Conservation (phyloP, 2,329 filamentous ascomycete genomes). For the Oidium heveae region DNA sequence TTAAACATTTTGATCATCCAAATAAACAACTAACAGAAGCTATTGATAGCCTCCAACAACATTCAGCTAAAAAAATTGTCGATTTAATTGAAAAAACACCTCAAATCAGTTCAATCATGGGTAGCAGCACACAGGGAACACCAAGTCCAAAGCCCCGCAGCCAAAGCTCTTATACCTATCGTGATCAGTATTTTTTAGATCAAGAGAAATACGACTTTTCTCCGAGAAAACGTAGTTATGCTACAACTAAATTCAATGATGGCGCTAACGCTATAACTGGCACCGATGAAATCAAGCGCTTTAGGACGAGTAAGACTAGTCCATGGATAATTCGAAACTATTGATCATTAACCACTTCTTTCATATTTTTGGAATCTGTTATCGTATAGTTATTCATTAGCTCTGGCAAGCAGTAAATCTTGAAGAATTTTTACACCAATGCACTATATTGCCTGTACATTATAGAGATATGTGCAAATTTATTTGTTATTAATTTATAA, state of each 20-base stretch:
- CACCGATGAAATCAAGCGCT: neutral
- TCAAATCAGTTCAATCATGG: neutral
- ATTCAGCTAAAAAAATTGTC: neutral
- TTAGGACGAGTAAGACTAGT: neutral
- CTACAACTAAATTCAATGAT: neutral
- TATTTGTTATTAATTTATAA: no score
- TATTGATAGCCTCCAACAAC: neutral
- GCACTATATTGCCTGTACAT: no score
- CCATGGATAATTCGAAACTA: slow-evolving; percentile 1
- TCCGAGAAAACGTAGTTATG: neutral
- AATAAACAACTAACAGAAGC: neutral
- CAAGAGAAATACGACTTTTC: neutral
- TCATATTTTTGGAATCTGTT: no score
- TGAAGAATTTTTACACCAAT: no score
- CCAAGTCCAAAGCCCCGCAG: slow-evolving; percentile 1
- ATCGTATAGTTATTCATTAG: no score
- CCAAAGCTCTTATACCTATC: neutral
- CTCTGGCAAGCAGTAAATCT: no score
- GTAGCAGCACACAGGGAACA: slow-evolving; percentile 6
- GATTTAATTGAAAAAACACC: neutral
- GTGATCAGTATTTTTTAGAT: neutral
- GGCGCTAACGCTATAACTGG: neutral
- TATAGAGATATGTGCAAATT: no score
- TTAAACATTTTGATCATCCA: neutral
- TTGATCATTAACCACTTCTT: neutral